These are phyloP conservation scores for Aspergillus neoniger DNA, from an alignment of 2,329 filamentous ascomycete species.

Conservation along the genomic window DNA sequence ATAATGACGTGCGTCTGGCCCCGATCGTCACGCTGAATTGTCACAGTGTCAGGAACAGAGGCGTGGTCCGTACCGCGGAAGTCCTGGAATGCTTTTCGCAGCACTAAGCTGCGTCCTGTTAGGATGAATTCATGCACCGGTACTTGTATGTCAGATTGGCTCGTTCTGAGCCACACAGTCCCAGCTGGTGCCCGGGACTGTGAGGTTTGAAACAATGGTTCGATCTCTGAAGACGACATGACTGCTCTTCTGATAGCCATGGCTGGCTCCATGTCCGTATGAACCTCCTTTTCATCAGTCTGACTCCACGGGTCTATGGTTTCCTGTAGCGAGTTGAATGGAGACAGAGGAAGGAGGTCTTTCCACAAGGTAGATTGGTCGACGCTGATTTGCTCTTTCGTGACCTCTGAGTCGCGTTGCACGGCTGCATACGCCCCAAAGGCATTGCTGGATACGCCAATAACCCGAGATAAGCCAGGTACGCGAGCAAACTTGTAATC, in stretches of 20 bases:
- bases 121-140: slow-evolving; percentile 84
- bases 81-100: slow-evolving; percentile 64
- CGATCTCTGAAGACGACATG: slow-evolving; percentile 49
- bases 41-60: slow-evolving; percentile 62
- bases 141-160: slow-evolving; percentile 67
- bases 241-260: slow-evolving; percentile 43
- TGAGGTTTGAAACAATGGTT: slow-evolving; percentile 40
- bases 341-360: slow-evolving; percentile 69
- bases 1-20: slow-evolving; percentile 65
- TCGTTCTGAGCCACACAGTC: slow-evolving; percentile 53
- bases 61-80: slow-evolving; percentile 58
- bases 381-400: slow-evolving; percentile 69
- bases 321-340: slow-evolving; percentile 63
- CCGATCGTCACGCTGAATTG: slow-evolving; percentile 54
- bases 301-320: slow-evolving; percentile 41
- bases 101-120: slow-evolving; percentile 68
- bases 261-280: slow-evolving; percentile 20
- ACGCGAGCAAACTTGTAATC: slow-evolving; percentile 96
- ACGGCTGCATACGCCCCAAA: slow-evolving; percentile 89
- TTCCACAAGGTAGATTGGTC: slow-evolving; percentile 70
- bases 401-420: slow-evolving; percentile 79
- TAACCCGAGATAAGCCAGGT: slow-evolving; percentile 80
- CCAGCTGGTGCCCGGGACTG: slow-evolving; percentile 28
- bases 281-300: slow-evolving; percentile 43
- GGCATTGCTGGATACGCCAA: slow-evolving; percentile 80